Conservation (phyloP, 257 asterid genomes). For the Salvia splendens region DNA sequence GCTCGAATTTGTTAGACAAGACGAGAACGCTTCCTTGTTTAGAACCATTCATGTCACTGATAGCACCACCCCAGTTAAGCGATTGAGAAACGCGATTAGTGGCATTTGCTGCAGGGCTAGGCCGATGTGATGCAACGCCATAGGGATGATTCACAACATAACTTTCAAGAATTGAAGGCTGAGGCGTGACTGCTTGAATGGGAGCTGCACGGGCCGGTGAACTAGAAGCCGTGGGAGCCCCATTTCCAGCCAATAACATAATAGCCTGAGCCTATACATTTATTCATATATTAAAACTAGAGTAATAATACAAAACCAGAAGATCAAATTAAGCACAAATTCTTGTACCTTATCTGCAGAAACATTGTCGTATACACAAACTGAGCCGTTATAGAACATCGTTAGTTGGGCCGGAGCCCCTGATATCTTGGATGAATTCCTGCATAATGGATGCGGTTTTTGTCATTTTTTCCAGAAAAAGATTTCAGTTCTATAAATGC, state of each 20-base stretch:
- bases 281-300: neutral
- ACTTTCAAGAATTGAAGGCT: conserved; percentile 48
- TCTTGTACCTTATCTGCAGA: conserved; percentile 70
- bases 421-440: conserved; percentile 46
- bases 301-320: neutral
- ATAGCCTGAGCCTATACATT: conserved; percentile 77
- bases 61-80: conserved; percentile 33
- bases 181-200: conserved; percentile 46
- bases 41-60: conserved; percentile 30
- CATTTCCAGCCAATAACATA: conserved; percentile 88
- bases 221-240: conserved; percentile 43
- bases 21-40: conserved; percentile 37
- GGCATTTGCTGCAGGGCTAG: conserved; percentile 41
- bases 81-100: conserved; percentile 40
- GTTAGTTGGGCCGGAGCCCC: conserved; percentile 73
- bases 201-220: conserved; percentile 46
- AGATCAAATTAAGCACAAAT: neutral
- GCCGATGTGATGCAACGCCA: conserved; percentile 30
- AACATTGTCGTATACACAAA: conserved; percentile 68
- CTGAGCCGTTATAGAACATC: conserved; percentile 80
- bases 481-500: neutral
- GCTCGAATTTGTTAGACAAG: conserved; percentile 43
- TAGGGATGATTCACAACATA: conserved; percentile 45
- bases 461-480: neutral
- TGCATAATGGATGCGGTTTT: conserved; percentile 22